These are phyloP conservation scores for Craterostigma plantagineum DNA, from an alignment of 257 asterid species.

Conservation along the genomic window DNA sequence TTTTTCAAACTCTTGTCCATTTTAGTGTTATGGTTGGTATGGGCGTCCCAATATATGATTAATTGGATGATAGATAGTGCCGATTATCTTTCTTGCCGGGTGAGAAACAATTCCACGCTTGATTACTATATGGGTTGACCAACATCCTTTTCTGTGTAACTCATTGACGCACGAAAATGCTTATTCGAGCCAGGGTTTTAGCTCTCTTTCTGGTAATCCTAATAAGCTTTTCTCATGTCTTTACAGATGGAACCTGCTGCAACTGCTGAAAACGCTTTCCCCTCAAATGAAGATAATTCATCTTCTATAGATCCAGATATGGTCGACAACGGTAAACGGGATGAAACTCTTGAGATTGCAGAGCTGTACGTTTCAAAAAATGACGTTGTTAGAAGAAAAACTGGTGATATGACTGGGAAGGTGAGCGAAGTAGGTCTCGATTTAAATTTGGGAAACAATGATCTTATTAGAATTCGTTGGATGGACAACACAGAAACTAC, in stretches of 20 bases:
- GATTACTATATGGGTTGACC: too few relatives aligned
- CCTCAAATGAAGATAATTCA: conserved; percentile 14
- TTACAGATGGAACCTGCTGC: conserved; percentile 10
- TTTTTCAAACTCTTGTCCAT: too few relatives aligned
- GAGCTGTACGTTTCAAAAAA: conserved; percentile 63
- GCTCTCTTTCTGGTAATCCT: too few relatives aligned
- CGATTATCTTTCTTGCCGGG: too few relatives aligned
- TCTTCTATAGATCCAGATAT: conserved; percentile 18
- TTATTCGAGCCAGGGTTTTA: too few relatives aligned
- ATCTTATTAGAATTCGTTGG: conserved; percentile 84
- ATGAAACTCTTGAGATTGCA: conserved; percentile 36
- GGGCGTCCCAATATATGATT: too few relatives aligned
- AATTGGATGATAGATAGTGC: too few relatives aligned
- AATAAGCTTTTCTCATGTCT: too few relatives aligned
- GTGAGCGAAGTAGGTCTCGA: conserved; percentile 94
- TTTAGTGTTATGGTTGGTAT: too few relatives aligned
- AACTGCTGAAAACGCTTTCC: conserved; percentile 10
- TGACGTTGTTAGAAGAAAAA: conserved; percentile 61
- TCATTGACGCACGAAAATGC: too few relatives aligned
- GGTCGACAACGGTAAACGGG: conserved; percentile 26
- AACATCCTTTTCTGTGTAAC: too few relatives aligned
- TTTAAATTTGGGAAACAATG: conserved; percentile 74
- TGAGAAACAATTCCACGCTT: too few relatives aligned
- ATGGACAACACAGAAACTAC: conserved; percentile 64
- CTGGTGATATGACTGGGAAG: conserved; percentile 37